Evolutionary conservation across 108 stramenopile genomes (phyloP).

Genomic region (Nitzschia putrida): DNA sequence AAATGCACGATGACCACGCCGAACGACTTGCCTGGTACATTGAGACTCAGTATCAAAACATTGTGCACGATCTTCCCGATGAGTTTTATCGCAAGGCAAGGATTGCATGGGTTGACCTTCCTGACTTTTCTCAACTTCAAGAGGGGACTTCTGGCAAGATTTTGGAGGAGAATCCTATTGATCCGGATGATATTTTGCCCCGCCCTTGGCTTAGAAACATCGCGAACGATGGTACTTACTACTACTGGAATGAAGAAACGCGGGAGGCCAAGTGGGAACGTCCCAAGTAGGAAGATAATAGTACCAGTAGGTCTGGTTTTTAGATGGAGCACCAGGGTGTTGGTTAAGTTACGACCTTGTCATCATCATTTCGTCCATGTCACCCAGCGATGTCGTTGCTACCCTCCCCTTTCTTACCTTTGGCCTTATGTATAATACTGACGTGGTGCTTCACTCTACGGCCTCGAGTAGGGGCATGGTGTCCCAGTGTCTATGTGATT

Average conservation of each 20-base stretch:
- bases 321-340: too few species aligned
- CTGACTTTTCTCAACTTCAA: constrained; percentile 63
- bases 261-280: constrained; percentile 66
- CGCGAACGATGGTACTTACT: constrained; percentile 69
- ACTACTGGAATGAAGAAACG: constrained; percentile 78
- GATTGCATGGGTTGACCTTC: constrained; percentile 79
- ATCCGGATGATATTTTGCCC: constrained; percentile 60
- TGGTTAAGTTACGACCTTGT: too few species aligned
- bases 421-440: too few species aligned
- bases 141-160: constrained; percentile 55
- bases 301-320: too few species aligned
- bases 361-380: too few species aligned
- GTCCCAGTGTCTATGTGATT: too few species aligned
- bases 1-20: constrained; percentile 60
- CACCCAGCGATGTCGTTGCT: not conserved
- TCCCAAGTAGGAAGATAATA: constrained; percentile 50
- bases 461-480: too few species aligned
- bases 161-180: constrained; percentile 39
- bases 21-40: constrained; percentile 79
- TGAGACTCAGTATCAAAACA: constrained; percentile 76
- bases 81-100: constrained; percentile 71
- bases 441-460: too few species aligned
- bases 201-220: constrained; percentile 66
- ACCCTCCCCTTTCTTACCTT: too few species aligned
- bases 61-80: constrained; percentile 69